These are phyloP conservation scores for Candida taoyuanica DNA, from an alignment of 805 yeast species.

Conservation along the genomic window DNA sequence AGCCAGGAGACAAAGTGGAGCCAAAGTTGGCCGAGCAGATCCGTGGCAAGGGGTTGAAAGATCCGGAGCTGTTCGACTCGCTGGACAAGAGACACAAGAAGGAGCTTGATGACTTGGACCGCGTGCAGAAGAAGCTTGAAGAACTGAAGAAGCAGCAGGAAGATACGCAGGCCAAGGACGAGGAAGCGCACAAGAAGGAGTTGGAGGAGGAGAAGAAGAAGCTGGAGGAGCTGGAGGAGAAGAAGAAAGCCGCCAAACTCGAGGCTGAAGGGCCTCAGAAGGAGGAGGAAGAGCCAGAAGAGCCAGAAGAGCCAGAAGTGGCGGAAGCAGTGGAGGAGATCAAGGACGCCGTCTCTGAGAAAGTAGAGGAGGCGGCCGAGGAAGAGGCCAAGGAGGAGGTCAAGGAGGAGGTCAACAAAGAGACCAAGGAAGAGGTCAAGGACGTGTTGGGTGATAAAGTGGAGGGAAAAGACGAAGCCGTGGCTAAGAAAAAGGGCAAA, in stretches of 20 bases:
- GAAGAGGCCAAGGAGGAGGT: constrained; percentile 3
- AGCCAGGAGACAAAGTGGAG: constrained; percentile 3
- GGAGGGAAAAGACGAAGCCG: constrained; percentile 13
- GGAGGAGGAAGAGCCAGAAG: constrained; percentile 5
- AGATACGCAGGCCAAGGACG: constrained; percentile 6
- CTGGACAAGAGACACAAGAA: constrained; percentile 16
- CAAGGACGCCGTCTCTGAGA: constrained; percentile 7
- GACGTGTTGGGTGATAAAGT: not conserved
- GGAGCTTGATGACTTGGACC: constrained; percentile 15
- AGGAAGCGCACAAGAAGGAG: constrained; percentile 7
- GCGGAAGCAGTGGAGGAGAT: constrained; percentile 5
- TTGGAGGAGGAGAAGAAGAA: constrained; percentile 10
- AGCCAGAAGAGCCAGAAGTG: constrained; percentile 1
- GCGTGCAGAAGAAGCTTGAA: constrained; percentile 12
- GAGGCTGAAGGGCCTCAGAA: constrained; percentile 16
- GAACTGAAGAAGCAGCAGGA: constrained; percentile 15
- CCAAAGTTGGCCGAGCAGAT: too few relatives aligned
- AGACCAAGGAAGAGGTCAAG: constrained; percentile 2
- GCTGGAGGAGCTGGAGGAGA: constrained; percentile 14
- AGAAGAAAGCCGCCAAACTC: constrained; percentile 11
- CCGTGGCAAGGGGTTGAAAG: constrained; percentile 4
- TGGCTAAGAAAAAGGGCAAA: constrained; percentile 10
- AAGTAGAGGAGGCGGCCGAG: constrained; percentile 4
- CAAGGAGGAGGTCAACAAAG: constrained; percentile 3
- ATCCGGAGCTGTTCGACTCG: constrained; percentile 14